phyloP scores from a whole-genome alignment of 148 eudicot species.

The Vaccinium macrocarpon region DNA sequence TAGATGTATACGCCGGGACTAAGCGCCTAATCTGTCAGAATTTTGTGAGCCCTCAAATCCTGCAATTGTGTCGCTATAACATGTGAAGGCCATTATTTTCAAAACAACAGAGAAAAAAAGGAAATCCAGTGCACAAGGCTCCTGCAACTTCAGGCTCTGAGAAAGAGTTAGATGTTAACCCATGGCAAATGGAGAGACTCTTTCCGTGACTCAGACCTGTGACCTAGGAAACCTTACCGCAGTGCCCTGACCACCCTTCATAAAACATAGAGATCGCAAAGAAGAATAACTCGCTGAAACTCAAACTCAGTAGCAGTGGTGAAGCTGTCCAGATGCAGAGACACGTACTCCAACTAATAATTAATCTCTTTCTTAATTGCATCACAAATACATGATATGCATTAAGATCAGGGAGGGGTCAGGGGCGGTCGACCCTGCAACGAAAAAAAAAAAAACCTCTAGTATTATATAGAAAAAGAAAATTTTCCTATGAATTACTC shows the following conservation, averaged over 20 bases:
- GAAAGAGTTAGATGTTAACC: neutral
- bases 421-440: too few relatives aligned
- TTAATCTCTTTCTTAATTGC: neutral
- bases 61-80: too few relatives aligned
- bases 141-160: too few relatives aligned
- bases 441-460: too few relatives aligned
- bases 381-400: neutral
- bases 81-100: too few relatives aligned
- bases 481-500: too few relatives aligned
- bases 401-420: too few relatives aligned
- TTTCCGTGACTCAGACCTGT: neutral
- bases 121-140: neutral
- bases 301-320: neutral
- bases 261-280: neutral
- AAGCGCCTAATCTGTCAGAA: neutral
- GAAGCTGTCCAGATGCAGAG: neutral
- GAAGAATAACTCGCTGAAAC: neutral
- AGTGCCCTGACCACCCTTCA: neutral
- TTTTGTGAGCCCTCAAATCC: neutral
- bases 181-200: neutral
- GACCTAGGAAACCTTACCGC: neutral
- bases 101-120: too few relatives aligned
- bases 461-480: too few relatives aligned
- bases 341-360: neutral
- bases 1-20: neutral